Conservation (phyloP, 345 rosid genomes). For the Populus tremula region DNA sequence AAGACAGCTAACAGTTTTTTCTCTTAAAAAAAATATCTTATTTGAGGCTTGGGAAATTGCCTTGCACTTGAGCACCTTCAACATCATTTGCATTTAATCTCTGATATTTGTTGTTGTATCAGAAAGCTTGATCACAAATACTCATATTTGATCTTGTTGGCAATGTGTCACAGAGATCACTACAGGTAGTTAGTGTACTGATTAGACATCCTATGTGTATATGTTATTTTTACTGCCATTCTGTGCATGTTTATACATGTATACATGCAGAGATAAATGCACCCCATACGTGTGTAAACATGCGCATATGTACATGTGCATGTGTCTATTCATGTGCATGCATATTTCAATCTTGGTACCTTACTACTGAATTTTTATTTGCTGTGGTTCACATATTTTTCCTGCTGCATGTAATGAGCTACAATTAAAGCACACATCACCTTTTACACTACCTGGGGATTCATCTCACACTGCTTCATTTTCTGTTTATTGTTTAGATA, state of each 20-base stretch:
- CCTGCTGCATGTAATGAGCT: not conserved
- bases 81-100: not conserved
- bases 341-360: not conserved
- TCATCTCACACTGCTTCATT: not conserved
- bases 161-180: not conserved
- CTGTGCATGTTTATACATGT: not conserved
- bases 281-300: not conserved
- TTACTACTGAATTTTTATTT: not conserved
- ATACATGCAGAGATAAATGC: not conserved
- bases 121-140: not conserved
- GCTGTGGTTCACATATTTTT: not conserved
- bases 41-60: not conserved
- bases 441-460: not conserved
- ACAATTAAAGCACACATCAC: not conserved
- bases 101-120: not conserved
- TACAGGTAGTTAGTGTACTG: not conserved
- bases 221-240: not conserved
- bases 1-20: not conserved
- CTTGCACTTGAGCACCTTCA: not conserved
- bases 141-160: not conserved
- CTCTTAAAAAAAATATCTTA: not conserved
- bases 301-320: not conserved
- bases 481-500: slow-evolving; percentile 43
- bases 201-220: not conserved
- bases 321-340: not conserved